Conservation (phyloP, 2,329 filamentous ascomycete genomes). For the Pezicula carpinea region DNA sequence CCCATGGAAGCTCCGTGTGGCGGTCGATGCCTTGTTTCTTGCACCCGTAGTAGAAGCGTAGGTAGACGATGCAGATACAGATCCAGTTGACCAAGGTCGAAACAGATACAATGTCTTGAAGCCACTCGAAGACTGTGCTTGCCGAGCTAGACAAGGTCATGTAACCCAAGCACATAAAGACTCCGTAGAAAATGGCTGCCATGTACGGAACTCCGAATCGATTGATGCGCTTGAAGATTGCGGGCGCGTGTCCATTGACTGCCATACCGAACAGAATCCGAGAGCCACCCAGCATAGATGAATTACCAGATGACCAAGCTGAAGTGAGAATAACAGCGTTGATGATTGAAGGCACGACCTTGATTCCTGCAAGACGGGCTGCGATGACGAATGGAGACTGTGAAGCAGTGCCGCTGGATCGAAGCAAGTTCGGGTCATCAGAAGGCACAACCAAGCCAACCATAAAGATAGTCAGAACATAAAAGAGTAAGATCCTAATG, state of each 20-base stretch:
- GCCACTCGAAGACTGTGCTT: conserved; percentile 59
- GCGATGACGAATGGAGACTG: conserved; percentile 65
- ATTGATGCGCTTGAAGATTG: conserved; percentile 48
- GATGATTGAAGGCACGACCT: conserved; percentile 63
- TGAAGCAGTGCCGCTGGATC: conserved; percentile 43
- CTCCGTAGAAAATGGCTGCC: conserved; percentile 47
- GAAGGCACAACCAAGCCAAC: conserved; percentile 54
- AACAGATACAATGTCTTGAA: conserved; percentile 49
- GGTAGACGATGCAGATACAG: conserved; percentile 51
- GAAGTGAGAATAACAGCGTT: conserved; percentile 72
- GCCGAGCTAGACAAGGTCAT: conserved; percentile 52
- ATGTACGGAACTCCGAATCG: conserved; percentile 51
- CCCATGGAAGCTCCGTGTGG: conserved; percentile 37
- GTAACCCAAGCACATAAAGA: conserved; percentile 54
- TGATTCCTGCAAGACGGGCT: conserved; percentile 60
- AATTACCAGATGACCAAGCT: conserved; percentile 62
- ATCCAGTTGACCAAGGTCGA: conserved; percentile 20
- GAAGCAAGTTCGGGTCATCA: conserved; percentile 41
- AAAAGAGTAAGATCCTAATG: conserved; percentile 50
- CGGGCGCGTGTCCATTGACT: conserved; percentile 51
- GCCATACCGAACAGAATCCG: conserved; percentile 54
- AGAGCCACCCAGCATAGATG: conserved; percentile 52
- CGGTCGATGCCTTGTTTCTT: conserved; percentile 43
- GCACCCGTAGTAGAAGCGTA: conserved; percentile 55
- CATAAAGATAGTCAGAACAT: conserved; percentile 43